Evolutionary conservation across 495 filamentous ascomycete genomes (phyloP), one percentile per base, ranked within the genome.

Genomic region (Neurospora sp.): DNA sequence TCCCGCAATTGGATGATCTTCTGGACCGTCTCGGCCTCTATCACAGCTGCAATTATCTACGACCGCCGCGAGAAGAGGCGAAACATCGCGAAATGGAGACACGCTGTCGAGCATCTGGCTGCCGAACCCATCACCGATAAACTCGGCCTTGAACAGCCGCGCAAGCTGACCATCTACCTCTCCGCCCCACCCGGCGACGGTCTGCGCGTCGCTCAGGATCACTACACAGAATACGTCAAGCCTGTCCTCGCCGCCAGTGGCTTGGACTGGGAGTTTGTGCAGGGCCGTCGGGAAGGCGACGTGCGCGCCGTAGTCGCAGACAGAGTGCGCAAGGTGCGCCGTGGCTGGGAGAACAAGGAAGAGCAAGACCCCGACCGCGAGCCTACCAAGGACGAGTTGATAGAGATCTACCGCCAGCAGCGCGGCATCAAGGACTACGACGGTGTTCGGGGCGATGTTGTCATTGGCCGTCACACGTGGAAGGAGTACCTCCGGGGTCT

Each of bases 1-100:
- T 99, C 96, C 14, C 90, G 96, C 38, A 98, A 98, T 79, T 99
- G 96, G 96, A 88, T 93, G 83, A 98, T 99, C 75, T 98, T 99
- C 84, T 85, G 95, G 78, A 83, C 91, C 20, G 81, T 98, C 74
- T 91, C 91, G 16, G 89, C 90, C 39, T 89, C 92, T 41, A 91
- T 97, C 75, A 89, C 91, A 0, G 89, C 87, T 8, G 90, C 92
- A 12, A 81, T 98, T 68, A 85, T 93, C 75, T 97, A 98, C 84
- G 96, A 99, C 82, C 93, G 93, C 75, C 87, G 91, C 42, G 91
- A 98, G 81, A 97, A 95, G 83, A 91, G 89, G 71, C 89, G 89
- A 69, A 88, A 88, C 14, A 95, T 94, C 69, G 85, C 91, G 72
- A 95, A 94, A 83, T 99, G 96, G 96, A 87, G 87, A 69, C 89